phyloP scores from a whole-genome alignment of 2,329 filamentous ascomycete species.

The Colletotrichum sp. region DNA sequence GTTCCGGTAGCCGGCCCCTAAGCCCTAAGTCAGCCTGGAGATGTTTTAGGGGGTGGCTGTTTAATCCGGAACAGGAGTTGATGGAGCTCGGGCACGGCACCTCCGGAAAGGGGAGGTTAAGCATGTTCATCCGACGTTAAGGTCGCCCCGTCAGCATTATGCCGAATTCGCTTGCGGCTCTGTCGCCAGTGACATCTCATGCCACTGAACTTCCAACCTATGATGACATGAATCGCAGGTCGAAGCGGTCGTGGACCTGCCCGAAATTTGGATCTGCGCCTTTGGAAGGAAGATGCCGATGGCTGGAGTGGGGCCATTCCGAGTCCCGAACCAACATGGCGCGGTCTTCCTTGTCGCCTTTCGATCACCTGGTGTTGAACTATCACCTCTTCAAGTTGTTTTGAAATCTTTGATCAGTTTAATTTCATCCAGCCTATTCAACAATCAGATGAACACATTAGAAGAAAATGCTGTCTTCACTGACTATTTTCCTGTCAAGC shows the following conservation, averaged over 20 bases:
- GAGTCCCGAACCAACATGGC: not conserved
- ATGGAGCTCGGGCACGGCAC: not conserved
- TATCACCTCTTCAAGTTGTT: not conserved
- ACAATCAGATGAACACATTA: fast-evolving
- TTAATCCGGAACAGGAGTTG: not conserved
- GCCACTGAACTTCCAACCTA: not conserved
- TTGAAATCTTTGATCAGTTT: not conserved
- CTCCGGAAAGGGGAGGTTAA: not conserved
- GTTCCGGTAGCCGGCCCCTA: not conserved
- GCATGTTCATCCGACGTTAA: not conserved
- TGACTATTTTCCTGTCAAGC: not conserved
- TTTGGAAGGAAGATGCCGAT: not conserved
- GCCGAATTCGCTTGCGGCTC: not conserved
- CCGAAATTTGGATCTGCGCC: not conserved
- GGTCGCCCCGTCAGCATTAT: not conserved
- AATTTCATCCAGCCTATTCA: not conserved
- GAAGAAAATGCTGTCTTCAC: not conserved
- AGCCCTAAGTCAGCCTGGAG: not conserved
- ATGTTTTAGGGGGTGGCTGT: not conserved
- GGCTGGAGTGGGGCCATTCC: not conserved
- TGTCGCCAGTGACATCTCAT: not conserved
- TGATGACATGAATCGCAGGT: not conserved
- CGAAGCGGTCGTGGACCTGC: not conserved
- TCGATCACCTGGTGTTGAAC: not conserved
- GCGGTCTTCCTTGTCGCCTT: not conserved